A percentile compares a stretch with the other conserved stretches of the same genome.
Evolutionary conservation across 495 filamentous ascomycete genomes (phyloP).

Genomic region (Neurospora sp.): DNA sequence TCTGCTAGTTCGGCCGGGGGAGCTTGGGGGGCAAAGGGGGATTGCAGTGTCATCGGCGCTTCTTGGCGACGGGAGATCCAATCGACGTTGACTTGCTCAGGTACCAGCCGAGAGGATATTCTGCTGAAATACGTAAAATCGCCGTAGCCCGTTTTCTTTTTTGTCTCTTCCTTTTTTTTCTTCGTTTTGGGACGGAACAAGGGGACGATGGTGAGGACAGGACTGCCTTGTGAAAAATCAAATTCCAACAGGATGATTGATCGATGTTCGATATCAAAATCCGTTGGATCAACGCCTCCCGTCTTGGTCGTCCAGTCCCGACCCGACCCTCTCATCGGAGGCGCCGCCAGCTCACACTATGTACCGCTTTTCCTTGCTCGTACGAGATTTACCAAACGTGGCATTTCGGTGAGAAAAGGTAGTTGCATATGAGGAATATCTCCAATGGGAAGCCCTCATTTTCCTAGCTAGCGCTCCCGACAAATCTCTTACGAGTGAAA

Average conservation of each 20-base stretch:
- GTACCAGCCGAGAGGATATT: background rate
- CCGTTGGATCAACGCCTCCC: background rate
- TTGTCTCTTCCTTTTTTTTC: too few relatives aligned
- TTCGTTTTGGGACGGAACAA: background rate
- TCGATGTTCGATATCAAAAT: background rate
- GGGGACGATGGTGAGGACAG: background rate
- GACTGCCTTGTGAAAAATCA: background rate
- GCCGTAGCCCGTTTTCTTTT: background rate
- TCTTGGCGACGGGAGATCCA: background rate
- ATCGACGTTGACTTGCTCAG: background rate
- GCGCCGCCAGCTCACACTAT: background rate
- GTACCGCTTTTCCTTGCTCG: too few relatives aligned
- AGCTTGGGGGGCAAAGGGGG: background rate
- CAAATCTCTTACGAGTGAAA: too few relatives aligned
- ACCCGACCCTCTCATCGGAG: background rate
- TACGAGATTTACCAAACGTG: too few relatives aligned
- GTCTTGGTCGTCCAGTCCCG: background rate
- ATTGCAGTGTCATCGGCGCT: background rate
- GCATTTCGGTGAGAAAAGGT: too few relatives aligned
- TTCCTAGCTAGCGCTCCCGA: too few relatives aligned
- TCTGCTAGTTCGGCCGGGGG: background rate
- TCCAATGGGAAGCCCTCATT: too few relatives aligned
- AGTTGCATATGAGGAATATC: too few relatives aligned
- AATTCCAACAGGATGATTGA: background rate
- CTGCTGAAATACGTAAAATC: background rate